These are phyloP conservation scores for Colletotrichum sp. DNA, from an alignment of 2,329 filamentous ascomycete species.

Conservation along the genomic window DNA sequence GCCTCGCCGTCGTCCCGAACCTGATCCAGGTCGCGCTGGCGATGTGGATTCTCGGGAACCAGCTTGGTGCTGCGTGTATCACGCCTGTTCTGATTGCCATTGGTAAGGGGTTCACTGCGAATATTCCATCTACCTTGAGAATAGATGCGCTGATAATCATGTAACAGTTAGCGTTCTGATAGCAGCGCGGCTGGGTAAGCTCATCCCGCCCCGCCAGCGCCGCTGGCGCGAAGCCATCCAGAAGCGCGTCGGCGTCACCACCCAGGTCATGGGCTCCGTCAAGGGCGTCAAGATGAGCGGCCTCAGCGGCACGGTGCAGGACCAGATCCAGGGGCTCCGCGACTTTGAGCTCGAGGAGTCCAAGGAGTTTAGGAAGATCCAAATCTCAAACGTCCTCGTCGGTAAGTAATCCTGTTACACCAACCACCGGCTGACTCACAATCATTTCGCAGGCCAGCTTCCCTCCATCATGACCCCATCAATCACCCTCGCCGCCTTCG, in stretches of 20 bases:
- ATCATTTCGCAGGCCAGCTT: background rate
- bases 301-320: slow-evolving; percentile 41
- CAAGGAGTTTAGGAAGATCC: slow-evolving; percentile 4
- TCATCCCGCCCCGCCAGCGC: background rate
- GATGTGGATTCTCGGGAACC: slow-evolving; percentile 27
- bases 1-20: slow-evolving; percentile 19
- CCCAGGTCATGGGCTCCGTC: slow-evolving; percentile 51
- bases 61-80: slow-evolving; percentile 45
- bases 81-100: slow-evolving; percentile 42
- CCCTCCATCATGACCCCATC: background rate
- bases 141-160: background rate
- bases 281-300: slow-evolving; percentile 58
- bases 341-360: slow-evolving; percentile 23
- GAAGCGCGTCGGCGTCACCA: slow-evolving; percentile 52
- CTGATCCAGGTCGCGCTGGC: slow-evolving; percentile 27
- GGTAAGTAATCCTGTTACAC: background rate
- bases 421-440: background rate
- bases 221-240: slow-evolving; percentile 56
- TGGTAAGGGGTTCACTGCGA: slow-evolving; percentile 19
- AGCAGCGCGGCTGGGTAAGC: background rate
- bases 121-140: fast-evolving
- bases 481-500: slow-evolving; percentile 14
- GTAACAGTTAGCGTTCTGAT: background rate
- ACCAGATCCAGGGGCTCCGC: slow-evolving; percentile 23
- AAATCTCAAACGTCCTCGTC: background rate